These are phyloP conservation scores for Euphorbia tirucalli DNA, from an alignment of 345 rosid species.

Conservation along the genomic window DNA sequence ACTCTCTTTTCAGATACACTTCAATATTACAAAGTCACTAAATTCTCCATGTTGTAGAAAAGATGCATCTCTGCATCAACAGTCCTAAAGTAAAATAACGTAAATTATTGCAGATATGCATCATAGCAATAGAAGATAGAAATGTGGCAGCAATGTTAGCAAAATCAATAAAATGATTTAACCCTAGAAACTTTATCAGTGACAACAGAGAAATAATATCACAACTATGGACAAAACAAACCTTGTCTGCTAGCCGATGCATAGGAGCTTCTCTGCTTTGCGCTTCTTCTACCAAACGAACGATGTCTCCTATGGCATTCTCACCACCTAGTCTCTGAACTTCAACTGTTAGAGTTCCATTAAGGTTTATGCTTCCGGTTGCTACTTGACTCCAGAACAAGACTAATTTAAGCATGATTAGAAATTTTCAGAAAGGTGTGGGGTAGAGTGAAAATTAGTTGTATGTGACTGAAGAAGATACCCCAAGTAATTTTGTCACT, in stretches of 20 bases:
- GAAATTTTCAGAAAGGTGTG: constrained; percentile 2
- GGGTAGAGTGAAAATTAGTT: constrained; percentile 8
- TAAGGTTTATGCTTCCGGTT: constrained; percentile 93
- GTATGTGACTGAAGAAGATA: constrained; percentile 34
- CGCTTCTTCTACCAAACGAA: too few relatives aligned
- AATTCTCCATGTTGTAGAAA: neutral
- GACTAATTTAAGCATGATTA: constrained; percentile 20
- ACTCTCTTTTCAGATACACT: neutral
- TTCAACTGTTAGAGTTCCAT: too few relatives aligned
- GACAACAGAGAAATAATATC: constrained; percentile 26
- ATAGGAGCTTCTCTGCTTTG: too few relatives aligned
- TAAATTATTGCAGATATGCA: too few relatives aligned
- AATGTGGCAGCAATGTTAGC: neutral
- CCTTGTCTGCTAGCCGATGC: too few relatives aligned
- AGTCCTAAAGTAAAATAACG: neutral
- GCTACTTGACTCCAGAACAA: constrained; percentile 77
- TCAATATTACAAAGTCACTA: neutral
- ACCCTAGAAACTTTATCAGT: constrained; percentile 5
- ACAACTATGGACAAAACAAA: too few relatives aligned
- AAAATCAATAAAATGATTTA: neutral
- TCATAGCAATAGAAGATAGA: too few relatives aligned
- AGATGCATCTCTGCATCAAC: too few relatives aligned
- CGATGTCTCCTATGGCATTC: too few relatives aligned
- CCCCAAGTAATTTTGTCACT: constrained; percentile 85
- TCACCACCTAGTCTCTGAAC: too few relatives aligned